A percentile compares a stretch with the other conserved stretches of the same genome.
These are phyloP conservation scores for Anaeromyces robustus DNA, from an alignment of 192 early-diverging fungal genomes.

Conservation along the genomic window DNA sequence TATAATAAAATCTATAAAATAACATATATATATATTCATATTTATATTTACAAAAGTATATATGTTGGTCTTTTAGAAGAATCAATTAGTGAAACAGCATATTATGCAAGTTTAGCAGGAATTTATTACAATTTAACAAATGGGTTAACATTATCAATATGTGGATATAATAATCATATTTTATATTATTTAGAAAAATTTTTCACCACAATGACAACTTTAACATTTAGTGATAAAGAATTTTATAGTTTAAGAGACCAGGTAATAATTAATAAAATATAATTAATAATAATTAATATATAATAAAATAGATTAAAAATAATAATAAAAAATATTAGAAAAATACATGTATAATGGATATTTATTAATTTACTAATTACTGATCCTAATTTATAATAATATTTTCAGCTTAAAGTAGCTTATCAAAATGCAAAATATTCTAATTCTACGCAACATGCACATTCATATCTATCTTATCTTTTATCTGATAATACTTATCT, in stretches of 20 bases:
- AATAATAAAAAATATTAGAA: too few relatives aligned
- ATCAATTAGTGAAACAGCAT: neutral
- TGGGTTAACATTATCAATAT: neutral
- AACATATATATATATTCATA: too few relatives aligned
- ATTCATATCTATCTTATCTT: neutral
- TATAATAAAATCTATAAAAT: too few relatives aligned
- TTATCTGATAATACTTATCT: neutral
- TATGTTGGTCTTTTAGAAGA: neutral
- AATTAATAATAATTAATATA: neutral
- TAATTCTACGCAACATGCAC: neutral
- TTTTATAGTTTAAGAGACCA: neutral
- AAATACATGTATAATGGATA: too few relatives aligned
- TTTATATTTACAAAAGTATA: neutral
- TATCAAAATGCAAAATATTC: neutral
- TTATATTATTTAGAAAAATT: neutral
- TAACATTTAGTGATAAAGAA: neutral
- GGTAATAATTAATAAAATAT: neutral
- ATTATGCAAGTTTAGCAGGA: neutral
- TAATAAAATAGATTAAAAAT: neutral
- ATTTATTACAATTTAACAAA: neutral
- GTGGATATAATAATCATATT: neutral
- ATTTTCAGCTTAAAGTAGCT: neutral
- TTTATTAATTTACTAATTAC: too few relatives aligned
- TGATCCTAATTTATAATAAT: too few relatives aligned
- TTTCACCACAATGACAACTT: neutral